phyloP scores from a whole-genome alignment of 2,329 filamentous ascomycete species.

The Ophiostoma quercus region DNA sequence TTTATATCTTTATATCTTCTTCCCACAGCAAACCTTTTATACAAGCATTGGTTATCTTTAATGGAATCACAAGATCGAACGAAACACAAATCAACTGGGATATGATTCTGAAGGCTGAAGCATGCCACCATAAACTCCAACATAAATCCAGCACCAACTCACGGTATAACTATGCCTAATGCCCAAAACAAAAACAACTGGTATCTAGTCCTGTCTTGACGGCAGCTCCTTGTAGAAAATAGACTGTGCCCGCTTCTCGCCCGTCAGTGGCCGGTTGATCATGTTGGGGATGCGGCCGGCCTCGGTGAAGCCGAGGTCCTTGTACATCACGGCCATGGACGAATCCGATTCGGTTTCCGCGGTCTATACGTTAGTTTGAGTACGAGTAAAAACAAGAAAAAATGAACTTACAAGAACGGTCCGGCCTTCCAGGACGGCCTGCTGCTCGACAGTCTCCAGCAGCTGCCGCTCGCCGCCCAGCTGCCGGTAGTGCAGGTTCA shows the following conservation, averaged over 20 bases:
- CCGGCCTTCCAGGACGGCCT: slow-evolving; percentile 46
- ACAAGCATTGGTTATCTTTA: not conserved
- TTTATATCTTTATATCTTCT: not conserved
- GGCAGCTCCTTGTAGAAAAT: slow-evolving; percentile 57
- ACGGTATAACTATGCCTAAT: too few species aligned
- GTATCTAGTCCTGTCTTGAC: not conserved
- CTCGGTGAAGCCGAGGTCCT: slow-evolving; percentile 51
- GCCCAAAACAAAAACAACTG: not conserved
- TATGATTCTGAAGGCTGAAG: not conserved
- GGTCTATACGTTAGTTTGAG: slow-evolving; percentile 25
- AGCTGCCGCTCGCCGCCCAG: slow-evolving; percentile 49
- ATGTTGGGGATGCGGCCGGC: slow-evolving; percentile 53
- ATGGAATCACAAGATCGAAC: not conserved
- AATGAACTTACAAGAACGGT: slow-evolving; percentile 49
- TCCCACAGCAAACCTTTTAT: not conserved
- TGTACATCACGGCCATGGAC: slow-evolving; percentile 46
- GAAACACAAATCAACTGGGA: not conserved
- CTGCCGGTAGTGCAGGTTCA: slow-evolving; percentile 47
- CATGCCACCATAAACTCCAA: slow-evolving; percentile 4
- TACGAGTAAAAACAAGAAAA: not conserved
- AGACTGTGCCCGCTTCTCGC: slow-evolving; percentile 46
- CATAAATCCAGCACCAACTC: not conserved
- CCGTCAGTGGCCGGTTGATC: slow-evolving; percentile 43
- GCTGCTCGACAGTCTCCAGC: slow-evolving; percentile 50
- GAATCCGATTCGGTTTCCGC: slow-evolving; percentile 46